phyloP scores from a whole-genome alignment of 2,329 filamentous ascomycete species.

The Phaeosphaeria sp. region DNA sequence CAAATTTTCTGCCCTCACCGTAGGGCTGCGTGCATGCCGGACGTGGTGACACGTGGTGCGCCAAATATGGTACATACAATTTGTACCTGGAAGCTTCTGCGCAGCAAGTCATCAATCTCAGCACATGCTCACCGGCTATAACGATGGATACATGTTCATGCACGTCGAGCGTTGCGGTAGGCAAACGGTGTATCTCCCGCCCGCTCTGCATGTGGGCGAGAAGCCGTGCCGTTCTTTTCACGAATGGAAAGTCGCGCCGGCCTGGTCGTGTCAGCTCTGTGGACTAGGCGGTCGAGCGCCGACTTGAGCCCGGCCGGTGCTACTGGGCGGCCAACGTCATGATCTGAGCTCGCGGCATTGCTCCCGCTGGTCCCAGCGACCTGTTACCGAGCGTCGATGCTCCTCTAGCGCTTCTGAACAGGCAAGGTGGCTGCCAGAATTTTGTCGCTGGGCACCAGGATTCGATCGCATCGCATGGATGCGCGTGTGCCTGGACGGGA shows the following conservation, averaged over 20 bases:
- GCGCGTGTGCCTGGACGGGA: conserved; percentile 10
- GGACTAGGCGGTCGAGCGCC: conserved; percentile 22
- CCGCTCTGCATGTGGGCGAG: conserved; percentile 31
- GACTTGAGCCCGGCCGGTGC: conserved; percentile 28
- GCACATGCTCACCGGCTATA: conserved; percentile 31
- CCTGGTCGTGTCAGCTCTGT: conserved; percentile 1
- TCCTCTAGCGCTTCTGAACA: conserved; percentile 26
- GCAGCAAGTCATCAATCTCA: conserved; percentile 7
- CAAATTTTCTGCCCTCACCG: conserved; percentile 3
- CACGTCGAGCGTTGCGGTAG: conserved; percentile 30
- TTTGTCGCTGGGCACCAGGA: conserved; percentile 16
- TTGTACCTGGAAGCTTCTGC: conserved; percentile 10
- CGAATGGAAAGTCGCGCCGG: conserved; percentile 16
- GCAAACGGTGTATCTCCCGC: conserved; percentile 34
- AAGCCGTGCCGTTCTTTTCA: conserved; percentile 30
- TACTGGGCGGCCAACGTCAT: conserved; percentile 38
- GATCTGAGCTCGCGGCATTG: conserved; percentile 30
- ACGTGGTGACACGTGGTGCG: conserved; percentile 5
- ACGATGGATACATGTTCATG: conserved; percentile 27
- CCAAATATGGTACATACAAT: conserved; percentile 3
- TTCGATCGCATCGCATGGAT: conserved; percentile 14
- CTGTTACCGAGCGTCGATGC: conserved; percentile 30
- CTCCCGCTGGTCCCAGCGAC: conserved; percentile 32
- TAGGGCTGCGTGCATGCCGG: conserved; percentile 4
- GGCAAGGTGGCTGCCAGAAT: conserved; percentile 19